phyloP scores from a whole-genome alignment of 2,329 filamentous ascomycete genomes.

The Parastagonospora avenae region DNA sequence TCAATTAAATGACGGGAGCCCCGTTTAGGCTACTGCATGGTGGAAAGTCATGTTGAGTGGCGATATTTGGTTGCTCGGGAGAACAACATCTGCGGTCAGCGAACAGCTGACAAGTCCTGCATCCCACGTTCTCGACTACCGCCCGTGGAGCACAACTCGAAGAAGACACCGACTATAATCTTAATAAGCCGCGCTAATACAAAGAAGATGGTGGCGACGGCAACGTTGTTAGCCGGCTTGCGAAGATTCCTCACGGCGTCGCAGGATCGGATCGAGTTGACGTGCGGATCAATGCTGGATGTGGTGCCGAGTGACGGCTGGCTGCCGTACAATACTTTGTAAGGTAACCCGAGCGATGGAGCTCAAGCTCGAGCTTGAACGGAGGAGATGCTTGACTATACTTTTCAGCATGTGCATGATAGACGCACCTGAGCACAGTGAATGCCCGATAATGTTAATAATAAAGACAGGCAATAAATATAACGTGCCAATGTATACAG shows the following conservation, averaged over 20 bases:
- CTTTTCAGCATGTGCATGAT: too few species aligned
- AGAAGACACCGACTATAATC: neutral
- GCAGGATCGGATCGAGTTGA: neutral
- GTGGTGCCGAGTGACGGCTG: neutral
- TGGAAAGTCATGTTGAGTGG: neutral
- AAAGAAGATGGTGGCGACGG: neutral
- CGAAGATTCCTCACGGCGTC: too few species aligned
- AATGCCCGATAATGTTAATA: too few species aligned
- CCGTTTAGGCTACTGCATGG: neutral
- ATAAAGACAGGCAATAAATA: neutral
- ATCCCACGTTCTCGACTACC: neutral
- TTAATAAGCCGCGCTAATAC: too few species aligned
- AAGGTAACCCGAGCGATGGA: conserved; percentile 1
- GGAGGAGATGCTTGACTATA: neutral
- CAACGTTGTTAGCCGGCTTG: neutral
- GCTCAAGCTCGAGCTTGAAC: conserved; percentile 9
- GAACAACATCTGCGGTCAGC: neutral
- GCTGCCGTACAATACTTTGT: too few species aligned
- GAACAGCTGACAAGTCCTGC: neutral
- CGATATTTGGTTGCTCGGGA: neutral
- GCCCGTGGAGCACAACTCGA: neutral
- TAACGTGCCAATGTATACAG: neutral
- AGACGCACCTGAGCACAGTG: too few species aligned
- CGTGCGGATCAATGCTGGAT: conserved; percentile 3
- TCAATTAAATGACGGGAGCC: too few species aligned